Conservation (phyloP, 305 asterid species). For the Petunia hybrid region DNA sequence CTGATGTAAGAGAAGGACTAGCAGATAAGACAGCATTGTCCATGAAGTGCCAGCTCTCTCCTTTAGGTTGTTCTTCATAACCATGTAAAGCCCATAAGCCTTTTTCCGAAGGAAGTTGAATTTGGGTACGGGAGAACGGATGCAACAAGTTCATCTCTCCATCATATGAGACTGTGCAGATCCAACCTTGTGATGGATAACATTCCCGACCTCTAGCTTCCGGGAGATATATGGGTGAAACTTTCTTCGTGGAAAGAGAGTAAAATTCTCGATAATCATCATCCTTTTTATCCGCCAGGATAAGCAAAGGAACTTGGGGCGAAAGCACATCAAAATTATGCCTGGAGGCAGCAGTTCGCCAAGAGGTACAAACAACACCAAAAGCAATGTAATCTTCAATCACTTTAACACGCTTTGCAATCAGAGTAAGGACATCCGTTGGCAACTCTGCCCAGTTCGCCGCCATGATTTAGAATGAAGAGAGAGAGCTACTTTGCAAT, state of each 20-base stretch:
- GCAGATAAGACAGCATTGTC: background rate
- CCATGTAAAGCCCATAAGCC: background rate
- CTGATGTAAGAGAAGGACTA: no score
- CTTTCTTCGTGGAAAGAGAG: background rate
- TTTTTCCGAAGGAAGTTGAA: background rate
- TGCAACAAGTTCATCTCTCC: slow-evolving; percentile 13
- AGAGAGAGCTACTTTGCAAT: no score
- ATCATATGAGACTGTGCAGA: background rate
- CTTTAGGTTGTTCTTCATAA: no score
- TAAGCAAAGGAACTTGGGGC: slow-evolving; percentile 7
- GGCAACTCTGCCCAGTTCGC: no score
- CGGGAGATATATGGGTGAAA: no score
- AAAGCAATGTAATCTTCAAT: no score
- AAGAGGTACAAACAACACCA: background rate
- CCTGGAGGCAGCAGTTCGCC: background rate
- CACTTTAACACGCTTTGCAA: no score
- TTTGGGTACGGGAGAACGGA: background rate
- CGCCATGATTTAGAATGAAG: no score
- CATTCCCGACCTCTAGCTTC: background rate
- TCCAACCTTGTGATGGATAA: slow-evolving; percentile 17
- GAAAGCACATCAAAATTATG: background rate
- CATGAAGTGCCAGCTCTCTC: background rate
- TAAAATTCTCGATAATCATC: background rate
- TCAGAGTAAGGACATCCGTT: no score
- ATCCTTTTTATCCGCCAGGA: background rate